Conservation (phyloP, 352 stramenopile genomes). For the Phytophthora parvispora region DNA sequence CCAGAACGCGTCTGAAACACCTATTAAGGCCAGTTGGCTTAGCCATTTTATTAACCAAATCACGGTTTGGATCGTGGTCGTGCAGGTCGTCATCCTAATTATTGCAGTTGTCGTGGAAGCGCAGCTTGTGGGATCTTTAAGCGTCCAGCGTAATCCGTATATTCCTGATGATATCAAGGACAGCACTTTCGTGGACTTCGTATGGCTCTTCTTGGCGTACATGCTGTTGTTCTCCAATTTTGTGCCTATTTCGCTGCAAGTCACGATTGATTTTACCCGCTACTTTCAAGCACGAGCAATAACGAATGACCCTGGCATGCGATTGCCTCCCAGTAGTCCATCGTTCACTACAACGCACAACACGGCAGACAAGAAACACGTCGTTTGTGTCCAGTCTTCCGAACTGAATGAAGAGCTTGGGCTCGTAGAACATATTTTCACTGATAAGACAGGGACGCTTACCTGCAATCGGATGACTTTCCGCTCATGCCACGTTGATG, state of each 20-base stretch:
- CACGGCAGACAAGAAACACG: constrained; percentile 50
- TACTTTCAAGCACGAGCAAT: constrained; percentile 89
- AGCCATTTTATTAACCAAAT: constrained; percentile 87
- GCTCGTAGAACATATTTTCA: constrained; percentile 98
- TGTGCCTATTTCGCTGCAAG: constrained; percentile 95
- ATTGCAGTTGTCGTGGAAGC: constrained; percentile 60
- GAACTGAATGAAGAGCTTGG: constrained; percentile 95
- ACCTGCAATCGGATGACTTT: constrained; percentile 97
- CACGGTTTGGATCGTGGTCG: constrained; percentile 80
- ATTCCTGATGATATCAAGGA: constrained; percentile 52
- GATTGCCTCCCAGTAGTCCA: constrained; percentile 36
- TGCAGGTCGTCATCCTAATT: constrained; percentile 68
- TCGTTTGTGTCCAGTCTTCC: constrained; percentile 78
- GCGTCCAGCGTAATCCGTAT: constrained; percentile 50
- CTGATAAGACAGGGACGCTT: constrained; percentile 94
- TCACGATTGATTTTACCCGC: constrained; percentile 87
- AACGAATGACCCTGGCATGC: constrained; percentile 73
- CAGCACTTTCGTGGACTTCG: constrained; percentile 42
- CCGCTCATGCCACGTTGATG: constrained; percentile 92
- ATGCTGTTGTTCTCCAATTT: constrained; percentile 94
- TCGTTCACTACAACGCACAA: neutral
- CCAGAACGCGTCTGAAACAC: constrained; percentile 80
- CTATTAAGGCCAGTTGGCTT: constrained; percentile 80
- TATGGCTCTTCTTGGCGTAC: constrained; percentile 85
- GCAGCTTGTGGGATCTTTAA: constrained; percentile 34